Evolutionary conservation across 352 stramenopile species (phyloP).

Genomic region (Pythium utonaiense): DNA sequence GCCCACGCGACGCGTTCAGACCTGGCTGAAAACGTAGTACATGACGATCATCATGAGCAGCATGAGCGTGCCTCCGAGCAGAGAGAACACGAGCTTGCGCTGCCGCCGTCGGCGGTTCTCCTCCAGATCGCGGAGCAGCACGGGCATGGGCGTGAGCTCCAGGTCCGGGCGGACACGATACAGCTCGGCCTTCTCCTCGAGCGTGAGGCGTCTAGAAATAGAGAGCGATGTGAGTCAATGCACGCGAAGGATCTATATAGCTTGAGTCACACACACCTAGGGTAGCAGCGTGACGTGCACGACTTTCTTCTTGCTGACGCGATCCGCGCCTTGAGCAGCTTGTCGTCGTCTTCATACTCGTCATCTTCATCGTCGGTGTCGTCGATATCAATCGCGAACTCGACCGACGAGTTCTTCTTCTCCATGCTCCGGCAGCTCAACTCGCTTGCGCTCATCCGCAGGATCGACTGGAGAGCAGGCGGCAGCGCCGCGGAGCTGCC

Average conservation of each 20-base stretch:
- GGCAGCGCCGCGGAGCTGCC: conserved; percentile 22
- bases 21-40: conserved; percentile 64
- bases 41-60: conserved; percentile 74
- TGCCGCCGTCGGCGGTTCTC: conserved; percentile 56
- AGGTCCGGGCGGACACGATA: conserved; percentile 69
- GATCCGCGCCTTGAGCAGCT: conserved; percentile 4
- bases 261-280: conserved; percentile 28
- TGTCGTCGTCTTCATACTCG: conserved; percentile 23
- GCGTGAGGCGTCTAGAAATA: conserved; percentile 43
- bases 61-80: conserved; percentile 58
- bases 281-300: conserved; percentile 49
- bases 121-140: conserved; percentile 59
- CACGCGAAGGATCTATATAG: too few species aligned
- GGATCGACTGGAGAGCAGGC: conserved; percentile 56
- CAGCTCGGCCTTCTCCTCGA: conserved; percentile 72
- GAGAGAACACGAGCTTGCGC: conserved; percentile 67
- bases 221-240: not conserved
- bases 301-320: conserved; percentile 20
- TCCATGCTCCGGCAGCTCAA: conserved; percentile 38
- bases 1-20: not conserved
- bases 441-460: conserved; percentile 45
- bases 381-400: conserved; percentile 55
- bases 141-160: conserved; percentile 56
- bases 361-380: conserved; percentile 41
- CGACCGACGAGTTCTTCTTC: conserved; percentile 66